These are phyloP conservation scores for Xylariomycetidae sp. DNA, from an alignment of 2,329 filamentous ascomycete genomes.

Conservation along the genomic window DNA sequence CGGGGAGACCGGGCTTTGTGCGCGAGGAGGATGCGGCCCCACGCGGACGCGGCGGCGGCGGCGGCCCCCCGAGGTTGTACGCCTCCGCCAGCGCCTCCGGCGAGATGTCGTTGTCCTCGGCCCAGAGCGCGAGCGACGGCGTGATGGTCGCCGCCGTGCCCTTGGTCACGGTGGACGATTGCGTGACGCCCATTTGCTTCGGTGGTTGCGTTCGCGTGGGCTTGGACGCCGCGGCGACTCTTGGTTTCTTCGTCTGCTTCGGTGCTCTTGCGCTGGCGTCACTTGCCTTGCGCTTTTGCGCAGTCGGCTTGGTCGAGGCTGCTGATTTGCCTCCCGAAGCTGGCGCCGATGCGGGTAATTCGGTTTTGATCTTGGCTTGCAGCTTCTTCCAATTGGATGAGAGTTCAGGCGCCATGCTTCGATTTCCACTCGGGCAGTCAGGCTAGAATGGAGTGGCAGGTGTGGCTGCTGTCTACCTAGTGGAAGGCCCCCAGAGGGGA, in stretches of 20 bases:
- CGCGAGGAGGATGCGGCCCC: too few relatives aligned
- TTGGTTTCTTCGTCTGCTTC: conserved; percentile 1
- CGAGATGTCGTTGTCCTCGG: conserved; percentile 55
- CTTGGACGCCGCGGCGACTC: conserved; percentile 8
- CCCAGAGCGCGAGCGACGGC: conserved; percentile 54
- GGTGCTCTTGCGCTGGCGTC: conserved; percentile 1
- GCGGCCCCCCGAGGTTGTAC: conserved; percentile 44
- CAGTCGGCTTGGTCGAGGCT: conserved; percentile 1
- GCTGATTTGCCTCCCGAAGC: conserved; percentile 4
- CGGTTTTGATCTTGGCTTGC: conserved; percentile 53
- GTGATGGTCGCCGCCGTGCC: conserved; percentile 36
- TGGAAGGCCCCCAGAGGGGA: too few relatives aligned
- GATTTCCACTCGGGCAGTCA: background rate
- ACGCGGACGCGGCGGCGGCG: too few relatives aligned
- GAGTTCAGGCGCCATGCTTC: conserved; percentile 39
- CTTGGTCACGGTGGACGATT: conserved; percentile 40
- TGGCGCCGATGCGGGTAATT: conserved; percentile 28
- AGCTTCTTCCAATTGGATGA: conserved; percentile 76
- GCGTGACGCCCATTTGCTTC: conserved; percentile 49
- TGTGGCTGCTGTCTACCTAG: too few relatives aligned
- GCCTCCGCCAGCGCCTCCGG: conserved; percentile 54
- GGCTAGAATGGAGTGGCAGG: too few relatives aligned
- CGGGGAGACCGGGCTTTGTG: conserved; percentile 29
- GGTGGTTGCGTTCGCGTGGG: conserved; percentile 4
- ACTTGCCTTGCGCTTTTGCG: conserved; percentile 5